phyloP scores from a whole-genome alignment of 2,329 filamentous ascomycete species.

The Simplicillium sp. region DNA sequence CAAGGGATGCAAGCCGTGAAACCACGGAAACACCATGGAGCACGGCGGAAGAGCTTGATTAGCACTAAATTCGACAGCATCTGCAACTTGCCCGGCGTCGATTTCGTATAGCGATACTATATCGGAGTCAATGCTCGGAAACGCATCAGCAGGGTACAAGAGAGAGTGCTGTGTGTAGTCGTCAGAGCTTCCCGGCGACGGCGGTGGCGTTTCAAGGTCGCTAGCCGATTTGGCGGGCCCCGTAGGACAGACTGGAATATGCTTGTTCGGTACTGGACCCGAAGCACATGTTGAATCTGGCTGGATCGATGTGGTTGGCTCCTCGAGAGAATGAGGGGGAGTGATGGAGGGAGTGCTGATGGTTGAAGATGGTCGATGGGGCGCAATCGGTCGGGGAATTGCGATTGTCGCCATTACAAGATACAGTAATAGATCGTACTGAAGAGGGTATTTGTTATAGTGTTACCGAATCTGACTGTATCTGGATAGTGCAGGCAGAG shows the following conservation, averaged over 20 bases:
- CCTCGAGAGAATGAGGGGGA: constrained; percentile 29
- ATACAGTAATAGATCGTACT: neutral
- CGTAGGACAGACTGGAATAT: constrained; percentile 80
- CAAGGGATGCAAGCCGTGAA: constrained; percentile 82
- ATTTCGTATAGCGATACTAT: constrained; percentile 62
- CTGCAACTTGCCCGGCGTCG: constrained; percentile 55
- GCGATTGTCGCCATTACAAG: constrained; percentile 44
- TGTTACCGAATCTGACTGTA: neutral
- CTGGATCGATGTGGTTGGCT: constrained; percentile 24
- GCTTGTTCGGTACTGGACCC: constrained; percentile 65
- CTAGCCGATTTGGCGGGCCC: constrained; percentile 50
- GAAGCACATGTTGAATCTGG: neutral
- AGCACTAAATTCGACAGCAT: constrained; percentile 67
- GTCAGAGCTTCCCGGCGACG: constrained; percentile 52
- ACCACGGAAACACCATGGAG: constrained; percentile 86
- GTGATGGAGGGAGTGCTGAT: constrained; percentile 19
- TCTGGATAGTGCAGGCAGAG: neutral
- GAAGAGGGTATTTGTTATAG: neutral
- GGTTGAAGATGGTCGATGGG: constrained; percentile 33
- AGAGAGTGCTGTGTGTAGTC: constrained; percentile 55
- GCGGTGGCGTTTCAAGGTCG: constrained; percentile 51
- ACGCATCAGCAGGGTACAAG: constrained; percentile 63
- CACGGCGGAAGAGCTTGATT: constrained; percentile 77
- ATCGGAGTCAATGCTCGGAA: constrained; percentile 40
- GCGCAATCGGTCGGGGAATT: constrained; percentile 35